phyloP scores from a whole-genome alignment of 139 green algal species.

The Closterium sp. region DNA sequence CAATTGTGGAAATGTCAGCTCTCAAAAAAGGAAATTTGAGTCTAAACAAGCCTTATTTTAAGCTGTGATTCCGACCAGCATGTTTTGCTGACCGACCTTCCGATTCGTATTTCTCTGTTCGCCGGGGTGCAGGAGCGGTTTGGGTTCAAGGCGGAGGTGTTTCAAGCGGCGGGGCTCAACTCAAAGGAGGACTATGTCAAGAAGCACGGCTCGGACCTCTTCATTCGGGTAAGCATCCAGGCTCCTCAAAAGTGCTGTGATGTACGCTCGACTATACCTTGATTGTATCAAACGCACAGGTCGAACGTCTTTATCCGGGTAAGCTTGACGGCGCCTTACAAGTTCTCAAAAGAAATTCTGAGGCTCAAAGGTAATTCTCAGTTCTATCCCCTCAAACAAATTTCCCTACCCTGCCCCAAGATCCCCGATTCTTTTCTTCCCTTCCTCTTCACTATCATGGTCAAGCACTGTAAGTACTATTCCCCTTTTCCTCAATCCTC shows the following conservation, averaged over 20 bases:
- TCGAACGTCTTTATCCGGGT: too few species aligned
- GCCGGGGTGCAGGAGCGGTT: constrained; percentile 41
- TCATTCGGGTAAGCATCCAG: constrained; percentile 18
- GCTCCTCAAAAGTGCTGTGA: not conserved
- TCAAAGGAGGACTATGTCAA: constrained; percentile 53
- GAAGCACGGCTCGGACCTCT: constrained; percentile 56
- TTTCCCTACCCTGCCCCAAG: too few species aligned
- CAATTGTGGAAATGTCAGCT: too few species aligned
- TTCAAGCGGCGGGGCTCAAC: constrained; percentile 51
- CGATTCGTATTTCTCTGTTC: not conserved
- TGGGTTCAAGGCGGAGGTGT: constrained; percentile 63
- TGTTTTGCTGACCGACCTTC: not conserved
- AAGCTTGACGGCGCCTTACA: too few species aligned
- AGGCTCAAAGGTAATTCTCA: too few species aligned
- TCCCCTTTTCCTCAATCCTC: not conserved
- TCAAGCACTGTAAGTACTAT: too few species aligned
- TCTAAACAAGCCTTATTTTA: not conserved
- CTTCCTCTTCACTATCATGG: too few species aligned
- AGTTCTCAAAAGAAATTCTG: too few species aligned
- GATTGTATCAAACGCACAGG: not conserved
- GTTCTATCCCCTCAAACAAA: too few species aligned
- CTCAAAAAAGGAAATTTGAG: too few species aligned
- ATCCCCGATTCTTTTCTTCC: too few species aligned
- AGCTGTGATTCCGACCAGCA: not conserved
- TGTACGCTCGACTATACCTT: not conserved